A percentile compares a stretch with the other conserved stretches of the same genome.
These are phyloP conservation scores for Parmelia sp. DNA, from an alignment of 495 filamentous ascomycete genomes.

Conservation along the genomic window DNA sequence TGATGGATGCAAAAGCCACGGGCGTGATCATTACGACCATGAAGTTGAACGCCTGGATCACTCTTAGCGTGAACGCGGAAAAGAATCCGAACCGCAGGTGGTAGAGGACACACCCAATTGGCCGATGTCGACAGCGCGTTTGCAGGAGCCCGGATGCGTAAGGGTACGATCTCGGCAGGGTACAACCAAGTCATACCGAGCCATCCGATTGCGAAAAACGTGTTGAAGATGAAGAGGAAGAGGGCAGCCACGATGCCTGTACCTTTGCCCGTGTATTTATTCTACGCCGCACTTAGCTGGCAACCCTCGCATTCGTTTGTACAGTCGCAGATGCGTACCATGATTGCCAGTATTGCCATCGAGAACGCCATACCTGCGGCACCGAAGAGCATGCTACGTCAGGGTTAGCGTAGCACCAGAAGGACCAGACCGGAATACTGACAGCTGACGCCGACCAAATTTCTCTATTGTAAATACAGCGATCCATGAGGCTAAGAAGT, in stretches of 20 bases:
- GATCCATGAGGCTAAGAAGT: conserved; percentile 66
- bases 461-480: conserved; percentile 65
- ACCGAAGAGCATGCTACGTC: conserved; percentile 57
- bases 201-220: conserved; percentile 73
- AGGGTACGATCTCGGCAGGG: conserved; percentile 65
- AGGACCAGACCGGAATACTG: neutral
- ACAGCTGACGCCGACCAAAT: conserved; percentile 59
- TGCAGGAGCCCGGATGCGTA: conserved; percentile 65
- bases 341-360: conserved; percentile 58
- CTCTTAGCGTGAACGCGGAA: neutral
- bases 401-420: neutral
- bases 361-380: conserved; percentile 60
- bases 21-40: conserved; percentile 68
- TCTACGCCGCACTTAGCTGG: neutral
- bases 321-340: conserved; percentile 13
- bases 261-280: conserved; percentile 33
- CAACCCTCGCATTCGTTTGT: conserved; percentile 19
- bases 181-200: conserved; percentile 74
- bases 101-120: conserved; percentile 43
- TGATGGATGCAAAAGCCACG: conserved; percentile 58
- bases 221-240: conserved; percentile 69
- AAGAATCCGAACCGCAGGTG: conserved; percentile 34
- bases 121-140: conserved; percentile 64
- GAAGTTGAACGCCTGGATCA: conserved; percentile 39
- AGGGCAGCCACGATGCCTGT: conserved; percentile 47